phyloP scores from a whole-genome alignment of 1,284 basidiomycete genomes.

The Leccinum colubrinum region DNA sequence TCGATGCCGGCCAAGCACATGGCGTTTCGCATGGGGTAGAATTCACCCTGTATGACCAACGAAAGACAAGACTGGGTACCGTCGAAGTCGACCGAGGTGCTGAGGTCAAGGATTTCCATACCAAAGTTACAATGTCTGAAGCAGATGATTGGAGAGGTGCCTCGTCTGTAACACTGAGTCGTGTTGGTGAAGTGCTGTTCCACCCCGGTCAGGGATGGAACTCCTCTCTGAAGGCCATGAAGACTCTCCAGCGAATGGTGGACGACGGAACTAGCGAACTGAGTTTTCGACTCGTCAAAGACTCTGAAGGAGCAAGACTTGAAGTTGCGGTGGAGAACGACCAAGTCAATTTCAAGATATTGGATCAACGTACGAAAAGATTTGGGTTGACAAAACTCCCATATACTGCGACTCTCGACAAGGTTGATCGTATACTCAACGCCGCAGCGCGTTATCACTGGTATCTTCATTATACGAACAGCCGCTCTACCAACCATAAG shows the following conservation, averaged over 20 bases:
- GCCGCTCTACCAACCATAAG: neutral
- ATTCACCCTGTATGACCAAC: neutral
- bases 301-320: slow-evolving; percentile 6
- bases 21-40: neutral
- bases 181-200: neutral
- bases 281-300: neutral
- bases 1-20: slow-evolving; percentile 16
- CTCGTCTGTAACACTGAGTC: neutral
- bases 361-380: slow-evolving; percentile 9
- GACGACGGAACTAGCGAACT: neutral
- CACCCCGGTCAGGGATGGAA: neutral
- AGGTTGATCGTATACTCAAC: neutral
- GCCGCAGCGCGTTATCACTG: slow-evolving; percentile 19
- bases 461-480: slow-evolving; percentile 13
- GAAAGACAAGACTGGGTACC: neutral
- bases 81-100: neutral
- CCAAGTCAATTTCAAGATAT: slow-evolving; percentile 6
- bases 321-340: slow-evolving; percentile 2
- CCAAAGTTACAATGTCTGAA: neutral
- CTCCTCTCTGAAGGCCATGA: neutral
- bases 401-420: neutral
- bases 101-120: neutral
- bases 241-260: neutral
- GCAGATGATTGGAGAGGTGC: neutral
- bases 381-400: slow-evolving; percentile 10